Base-by-base conservation (phyloP, 2,329 filamentous ascomycete species). In the Fusarium staphyleae region DNA sequence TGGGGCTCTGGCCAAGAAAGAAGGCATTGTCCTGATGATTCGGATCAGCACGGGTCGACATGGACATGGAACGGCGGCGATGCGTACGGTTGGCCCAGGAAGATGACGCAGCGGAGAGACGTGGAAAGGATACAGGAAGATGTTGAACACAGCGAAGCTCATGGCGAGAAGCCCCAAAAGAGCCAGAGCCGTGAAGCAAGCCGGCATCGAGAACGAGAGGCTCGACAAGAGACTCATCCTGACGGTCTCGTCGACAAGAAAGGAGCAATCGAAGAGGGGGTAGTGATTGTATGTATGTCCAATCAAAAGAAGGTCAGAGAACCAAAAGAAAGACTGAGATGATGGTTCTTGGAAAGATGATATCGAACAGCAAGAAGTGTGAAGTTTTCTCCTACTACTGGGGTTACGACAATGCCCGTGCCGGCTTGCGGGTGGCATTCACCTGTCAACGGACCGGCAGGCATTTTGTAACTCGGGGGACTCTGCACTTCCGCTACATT, bases 41-140 rank as follows among this genome's bases (percentile, higher is more conserved):
- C 3, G 10, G 5, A 15, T 60, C 47, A 60, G 47, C 14, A 28
- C 9, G 13, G 12, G 28, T 12, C 10, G 3, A 28, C 32, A 22
- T n/a, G 14, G 5, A 19, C 8, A n/a, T 2, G 14, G 32, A 3
- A 8, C 13, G 11, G 11, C n/a, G 40, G 12, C 9, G 15, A 10
- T 33, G 19, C 59, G 8, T 58, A 78, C 77, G 63, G 71, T 74
- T 13, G 78, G 78, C 1, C 76, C 77, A 0, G 78, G 78, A 2
- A 81, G 58, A 42, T 76, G 65, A 12, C 77, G 71, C n/a, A 79
- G 65, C 0, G 77, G 74, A 0, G 78, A 81, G 37, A 77, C 50
- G 48, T 72, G 70, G 41, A 70, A 69, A 4, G 78, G 78, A 49
- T 78, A 79, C 18, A 81, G 55, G 50, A 78, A 67, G 32, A 74